Base-by-base conservation (phyloP, 2,329 filamentous ascomycete species). In the Trichocomaceae sp. region DNA sequence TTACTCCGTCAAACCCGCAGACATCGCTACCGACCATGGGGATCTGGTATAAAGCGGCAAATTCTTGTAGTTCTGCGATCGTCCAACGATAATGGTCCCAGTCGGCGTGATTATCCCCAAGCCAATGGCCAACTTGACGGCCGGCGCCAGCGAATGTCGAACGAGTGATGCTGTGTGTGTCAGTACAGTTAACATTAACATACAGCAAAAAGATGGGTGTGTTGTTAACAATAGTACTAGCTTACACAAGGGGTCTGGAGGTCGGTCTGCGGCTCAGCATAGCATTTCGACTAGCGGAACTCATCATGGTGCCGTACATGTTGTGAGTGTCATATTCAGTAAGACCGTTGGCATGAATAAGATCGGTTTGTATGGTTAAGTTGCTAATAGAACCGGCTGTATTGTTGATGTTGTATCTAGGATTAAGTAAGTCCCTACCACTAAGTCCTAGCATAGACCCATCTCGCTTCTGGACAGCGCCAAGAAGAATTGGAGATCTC, bases 221-320 rank as follows among this genome's bases (percentile, higher is more conserved):
- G n/a, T n/a, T n/a, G n/a, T n/a, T n/a, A n/a, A n/a, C n/a, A n/a
- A n/a, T n/a, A n/a, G n/a, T 8, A 7, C 5, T 31, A 12, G 20
- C 55, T 54, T 51, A 57, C 55, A 91, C 76, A 56, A 91, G 67
- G 1, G 88, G 86, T 0, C 87, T 81, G 5, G 83, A 71, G 0
- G 69, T 67, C 0, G 87, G 86, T 0, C 86, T 80, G 8, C 87
- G 81, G 12, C 74, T 69, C 6, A 83, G 68, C 86, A 91, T 87
- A 1, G 87, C 83, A 12, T 78, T 69, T 51, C 82, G 79, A 0
- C 85, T 87, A 4, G 81, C 74, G 17, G 76, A 71, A 1, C 84
- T 86, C 87, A 90, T 91, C 83, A 88, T 84, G 7, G 81, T 80
- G 1, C 88, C 88, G 66, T 88, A 90, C 1, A 90, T 69, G 61